Evolutionary conservation across 345 rosid species (phyloP).

Genomic region (Citrus trifoliata): DNA sequence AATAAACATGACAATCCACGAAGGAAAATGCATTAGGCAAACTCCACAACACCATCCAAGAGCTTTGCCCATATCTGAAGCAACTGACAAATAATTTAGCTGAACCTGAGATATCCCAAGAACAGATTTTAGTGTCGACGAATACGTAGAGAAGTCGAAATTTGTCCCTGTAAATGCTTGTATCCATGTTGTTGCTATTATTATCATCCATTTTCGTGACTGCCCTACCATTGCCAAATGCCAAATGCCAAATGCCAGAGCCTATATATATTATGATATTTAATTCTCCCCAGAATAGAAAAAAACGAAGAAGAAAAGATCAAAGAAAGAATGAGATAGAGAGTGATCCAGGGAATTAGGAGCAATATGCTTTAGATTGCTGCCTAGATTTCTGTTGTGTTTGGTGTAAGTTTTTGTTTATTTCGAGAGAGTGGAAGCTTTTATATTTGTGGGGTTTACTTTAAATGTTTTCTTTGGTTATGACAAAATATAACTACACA

Average conservation of each 20-base stretch:
- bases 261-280: background rate
- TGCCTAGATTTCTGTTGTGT: background rate
- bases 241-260: background rate
- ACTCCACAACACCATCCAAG: conserved; percentile 78
- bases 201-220: conserved; percentile 65
- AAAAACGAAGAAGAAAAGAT: background rate
- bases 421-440: too few relatives aligned
- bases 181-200: conserved; percentile 65
- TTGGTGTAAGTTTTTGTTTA: background rate
- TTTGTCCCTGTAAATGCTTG: conserved; percentile 84
- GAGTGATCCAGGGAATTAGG: background rate
- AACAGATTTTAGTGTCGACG: conserved; percentile 51
- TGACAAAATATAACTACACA: background rate
- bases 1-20: conserved; percentile 54
- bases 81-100: conserved; percentile 65
- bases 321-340: background rate
- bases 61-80: conserved; percentile 78
- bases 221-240: conserved; percentile 39
- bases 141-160: conserved; percentile 78
- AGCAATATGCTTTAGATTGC: background rate
- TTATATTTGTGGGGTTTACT: background rate
- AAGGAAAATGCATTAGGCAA: conserved; percentile 47
- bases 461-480: background rate
- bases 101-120: conserved; percentile 72
- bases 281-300: background rate